Base-by-base conservation (phyloP, 108 stramenopile genomes). In the Nitzschia inconspicua region DNA sequence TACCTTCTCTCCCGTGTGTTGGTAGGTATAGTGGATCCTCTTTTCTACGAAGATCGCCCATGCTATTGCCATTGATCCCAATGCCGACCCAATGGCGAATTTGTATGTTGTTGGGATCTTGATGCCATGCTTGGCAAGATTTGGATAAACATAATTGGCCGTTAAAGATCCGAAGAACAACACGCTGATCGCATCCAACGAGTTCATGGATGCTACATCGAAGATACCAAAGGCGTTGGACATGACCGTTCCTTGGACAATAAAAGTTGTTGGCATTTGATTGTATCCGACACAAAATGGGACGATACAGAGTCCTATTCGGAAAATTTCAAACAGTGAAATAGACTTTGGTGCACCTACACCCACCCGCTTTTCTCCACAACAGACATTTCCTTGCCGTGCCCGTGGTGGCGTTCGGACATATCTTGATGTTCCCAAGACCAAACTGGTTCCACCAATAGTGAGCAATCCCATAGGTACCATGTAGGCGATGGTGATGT, bases 181-280 rank as follows among this genome's bases (percentile, higher is more conserved):
- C 8, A 93, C 91, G 32, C 70, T 68, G 39, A 89, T 65, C 19
- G 87, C 76, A 72, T 89, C 87, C 18, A 83, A 72, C 68, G 76
- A 83, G 56, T 93, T 82, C 82, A 93, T 87, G 60, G 63, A 70
- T 30, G 85, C 76, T 30, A 88, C 91, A 68, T 93, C 91, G 40
- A 93, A 68, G 11, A 80, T 41, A 3, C 87, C 85, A 37, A 80
- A 78, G 7, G 69, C 76, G 44, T 75, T 76, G 41, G 72, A 61
- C 91, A 89, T 93, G 50, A 93, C 91, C 29, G 68, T 74, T 18
- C 91, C 91, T 57, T 93, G 91, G 8, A 93, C 70, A n/a, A 86
- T 77, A 36, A 88, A 92, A 6, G 82, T 79, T 2, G 84, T 86
- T 31, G 85, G 72, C 85, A 85, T 67, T 59, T 67, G 66, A 41